These are phyloP conservation scores for Asterophora parasitica DNA, from an alignment of 768 basidiomycete genomes.

Conservation along the genomic window DNA sequence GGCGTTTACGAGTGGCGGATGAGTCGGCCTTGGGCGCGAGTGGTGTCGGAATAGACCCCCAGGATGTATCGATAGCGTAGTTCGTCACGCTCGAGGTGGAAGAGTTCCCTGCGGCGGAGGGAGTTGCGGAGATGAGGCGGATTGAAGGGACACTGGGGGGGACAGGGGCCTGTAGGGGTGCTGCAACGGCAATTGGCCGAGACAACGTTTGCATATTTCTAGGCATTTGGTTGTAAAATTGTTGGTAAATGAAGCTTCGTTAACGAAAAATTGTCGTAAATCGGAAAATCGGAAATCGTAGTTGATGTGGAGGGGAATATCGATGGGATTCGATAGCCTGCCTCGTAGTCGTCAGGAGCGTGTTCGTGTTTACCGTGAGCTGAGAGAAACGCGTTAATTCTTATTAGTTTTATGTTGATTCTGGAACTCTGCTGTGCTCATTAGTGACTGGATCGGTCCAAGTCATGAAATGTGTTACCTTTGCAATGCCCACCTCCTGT, in stretches of 20 bases:
- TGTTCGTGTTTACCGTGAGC: conserved; percentile 13
- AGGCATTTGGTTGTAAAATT: conserved; percentile 7
- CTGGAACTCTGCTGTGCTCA: conserved; percentile 14
- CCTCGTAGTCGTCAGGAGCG: conserved; percentile 13
- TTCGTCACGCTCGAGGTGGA: conserved; percentile 30
- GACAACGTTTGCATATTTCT: conserved; percentile 16
- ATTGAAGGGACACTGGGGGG: conserved; percentile 53
- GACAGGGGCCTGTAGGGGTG: conserved; percentile 19
- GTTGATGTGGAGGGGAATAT: not conserved
- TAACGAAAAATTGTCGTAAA: conserved; percentile 12
- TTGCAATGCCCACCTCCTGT: conserved; percentile 16
- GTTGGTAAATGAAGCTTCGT: conserved; percentile 8
- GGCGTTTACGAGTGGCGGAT: conserved; percentile 32
- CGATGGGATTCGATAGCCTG: not conserved
- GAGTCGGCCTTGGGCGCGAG: conserved; percentile 27
- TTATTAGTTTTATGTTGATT: conserved; percentile 16
- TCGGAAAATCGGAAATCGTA: conserved; percentile 6
- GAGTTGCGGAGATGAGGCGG: conserved; percentile 64
- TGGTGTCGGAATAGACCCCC: conserved; percentile 27
- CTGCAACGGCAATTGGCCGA: conserved; percentile 24
- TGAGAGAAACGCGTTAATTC: conserved; percentile 23
- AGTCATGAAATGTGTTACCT: conserved; percentile 8
- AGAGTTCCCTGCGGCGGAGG: conserved; percentile 44
- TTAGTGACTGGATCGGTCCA: not conserved
- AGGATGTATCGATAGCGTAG: conserved; percentile 32